Evolutionary conservation across 2,329 filamentous ascomycete species (phyloP).

Genomic region (Sporothrix sp.): DNA sequence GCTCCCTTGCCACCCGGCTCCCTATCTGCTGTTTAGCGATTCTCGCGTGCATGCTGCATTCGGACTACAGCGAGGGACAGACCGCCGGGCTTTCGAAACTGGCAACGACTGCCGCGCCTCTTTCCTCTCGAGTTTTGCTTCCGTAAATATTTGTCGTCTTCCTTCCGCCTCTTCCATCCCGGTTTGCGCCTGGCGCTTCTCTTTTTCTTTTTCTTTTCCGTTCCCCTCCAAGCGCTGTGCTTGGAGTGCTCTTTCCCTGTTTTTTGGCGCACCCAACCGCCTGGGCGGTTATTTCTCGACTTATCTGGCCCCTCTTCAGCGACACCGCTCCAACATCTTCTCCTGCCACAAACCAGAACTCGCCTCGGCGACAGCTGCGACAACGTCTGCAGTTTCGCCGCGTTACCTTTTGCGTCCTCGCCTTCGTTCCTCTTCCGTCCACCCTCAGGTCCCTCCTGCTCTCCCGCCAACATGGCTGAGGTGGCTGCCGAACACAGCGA

Average conservation of each 20-base stretch:
- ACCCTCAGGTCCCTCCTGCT: background rate
- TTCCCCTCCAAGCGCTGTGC: background rate
- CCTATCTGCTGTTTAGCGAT: too few relatives aligned
- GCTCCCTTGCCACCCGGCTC: too few relatives aligned
- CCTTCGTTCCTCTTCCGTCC: background rate
- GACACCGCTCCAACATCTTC: conserved; percentile 5
- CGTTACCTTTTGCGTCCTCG: too few relatives aligned
- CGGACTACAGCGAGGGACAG: too few relatives aligned
- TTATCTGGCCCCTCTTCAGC: conserved; percentile 4
- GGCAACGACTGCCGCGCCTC: background rate
- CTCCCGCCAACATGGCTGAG: conserved; percentile 18
- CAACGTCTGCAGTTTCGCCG: background rate
- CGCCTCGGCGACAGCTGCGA: background rate
- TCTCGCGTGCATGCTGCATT: too few relatives aligned
- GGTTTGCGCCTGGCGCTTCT: background rate
- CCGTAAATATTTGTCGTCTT: background rate
- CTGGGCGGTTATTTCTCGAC: background rate
- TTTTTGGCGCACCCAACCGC: background rate
- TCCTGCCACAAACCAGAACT: background rate
- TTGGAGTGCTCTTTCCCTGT: background rate
- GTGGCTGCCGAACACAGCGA: conserved; percentile 32
- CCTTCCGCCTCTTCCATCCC: background rate
- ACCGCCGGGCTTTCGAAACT: too few relatives aligned
- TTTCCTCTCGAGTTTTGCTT: background rate
- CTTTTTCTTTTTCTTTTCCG: background rate